These are phyloP conservation scores for Eutrema japonicum DNA, from an alignment of 345 rosid species.

Conservation along the genomic window DNA sequence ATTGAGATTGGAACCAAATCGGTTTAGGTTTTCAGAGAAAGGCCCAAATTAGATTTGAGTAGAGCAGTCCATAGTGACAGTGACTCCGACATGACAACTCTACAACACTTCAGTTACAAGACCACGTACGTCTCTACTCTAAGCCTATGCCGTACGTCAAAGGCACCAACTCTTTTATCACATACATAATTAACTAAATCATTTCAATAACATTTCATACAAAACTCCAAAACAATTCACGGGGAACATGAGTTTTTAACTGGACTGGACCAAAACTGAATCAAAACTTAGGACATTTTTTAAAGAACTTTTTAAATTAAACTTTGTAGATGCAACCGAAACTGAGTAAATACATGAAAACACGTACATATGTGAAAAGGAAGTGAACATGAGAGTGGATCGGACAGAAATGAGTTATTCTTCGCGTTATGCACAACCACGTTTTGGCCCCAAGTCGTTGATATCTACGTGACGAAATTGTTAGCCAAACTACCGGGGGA, in stretches of 20 bases:
- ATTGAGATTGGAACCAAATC: constrained; percentile 10
- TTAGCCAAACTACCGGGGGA: too few species aligned
- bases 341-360: not conserved
- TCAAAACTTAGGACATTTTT: not conserved
- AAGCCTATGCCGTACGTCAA: constrained; percentile 42
- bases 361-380: not conserved
- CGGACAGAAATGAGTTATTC: too few species aligned
- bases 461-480: too few species aligned
- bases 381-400: too few species aligned
- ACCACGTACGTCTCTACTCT: constrained; percentile 28
- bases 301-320: not conserved
- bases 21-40: constrained; percentile 17
- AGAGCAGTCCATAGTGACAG: constrained; percentile 35
- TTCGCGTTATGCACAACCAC: too few species aligned
- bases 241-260: constrained; percentile 7
- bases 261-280: constrained; percentile 18
- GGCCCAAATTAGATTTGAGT: constrained; percentile 40
- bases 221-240: constrained; percentile 16
- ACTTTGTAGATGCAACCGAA: constrained; percentile 13
- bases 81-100: constrained; percentile 39
- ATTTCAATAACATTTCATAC: not conserved
- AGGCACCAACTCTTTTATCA: constrained; percentile 26
- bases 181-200: not conserved
- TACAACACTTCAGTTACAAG: constrained; percentile 21
- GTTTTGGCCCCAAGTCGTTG: too few species aligned